Percentiles rank a stretch among this genome's conserved stretches.
Conservation (phyloP, 441 rosid genomes). For the Omphalea diandra region DNA sequence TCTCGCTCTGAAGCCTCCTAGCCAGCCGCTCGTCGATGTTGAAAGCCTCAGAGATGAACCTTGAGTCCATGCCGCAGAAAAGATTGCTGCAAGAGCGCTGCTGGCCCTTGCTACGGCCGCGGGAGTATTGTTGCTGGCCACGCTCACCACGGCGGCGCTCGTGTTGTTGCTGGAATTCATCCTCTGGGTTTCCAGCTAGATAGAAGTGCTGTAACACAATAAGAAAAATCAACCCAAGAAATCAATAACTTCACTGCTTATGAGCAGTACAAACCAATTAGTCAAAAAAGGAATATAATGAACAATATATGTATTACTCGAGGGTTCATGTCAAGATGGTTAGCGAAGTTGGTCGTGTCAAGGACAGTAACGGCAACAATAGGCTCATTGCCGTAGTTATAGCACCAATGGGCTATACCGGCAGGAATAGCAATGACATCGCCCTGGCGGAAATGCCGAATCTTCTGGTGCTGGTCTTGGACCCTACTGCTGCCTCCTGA, state of each 20-base stretch:
- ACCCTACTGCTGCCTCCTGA: not conserved
- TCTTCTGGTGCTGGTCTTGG: constrained; percentile 41
- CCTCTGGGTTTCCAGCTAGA: constrained; percentile 63
- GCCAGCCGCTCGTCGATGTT: constrained; percentile 44
- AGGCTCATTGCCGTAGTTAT: constrained; percentile 26
- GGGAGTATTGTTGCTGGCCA: not conserved
- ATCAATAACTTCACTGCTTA: constrained; percentile 30
- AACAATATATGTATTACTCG: constrained; percentile 20
- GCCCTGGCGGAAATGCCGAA: constrained; percentile 34
- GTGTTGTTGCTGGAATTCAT: constrained; percentile 28
- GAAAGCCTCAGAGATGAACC: constrained; percentile 54
- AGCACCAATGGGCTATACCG: constrained; percentile 40
- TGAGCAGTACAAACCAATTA: too few relatives aligned
- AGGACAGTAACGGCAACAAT: constrained; percentile 25
- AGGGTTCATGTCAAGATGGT: constrained; percentile 38
- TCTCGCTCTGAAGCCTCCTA: constrained; percentile 41
- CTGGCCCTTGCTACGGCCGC: not conserved
- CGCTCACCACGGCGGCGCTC: not conserved
- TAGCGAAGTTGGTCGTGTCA: constrained; percentile 24
- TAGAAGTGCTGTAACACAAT: constrained; percentile 50
- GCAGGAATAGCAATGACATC: constrained; percentile 42
- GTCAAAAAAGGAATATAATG: too few relatives aligned
- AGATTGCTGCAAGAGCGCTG: constrained; percentile 40
- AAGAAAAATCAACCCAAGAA: not conserved
- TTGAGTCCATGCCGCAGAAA: constrained; percentile 52